Base-by-base conservation (phyloP, 2,329 filamentous ascomycete genomes). In the Arthrocladium fulminans region DNA sequence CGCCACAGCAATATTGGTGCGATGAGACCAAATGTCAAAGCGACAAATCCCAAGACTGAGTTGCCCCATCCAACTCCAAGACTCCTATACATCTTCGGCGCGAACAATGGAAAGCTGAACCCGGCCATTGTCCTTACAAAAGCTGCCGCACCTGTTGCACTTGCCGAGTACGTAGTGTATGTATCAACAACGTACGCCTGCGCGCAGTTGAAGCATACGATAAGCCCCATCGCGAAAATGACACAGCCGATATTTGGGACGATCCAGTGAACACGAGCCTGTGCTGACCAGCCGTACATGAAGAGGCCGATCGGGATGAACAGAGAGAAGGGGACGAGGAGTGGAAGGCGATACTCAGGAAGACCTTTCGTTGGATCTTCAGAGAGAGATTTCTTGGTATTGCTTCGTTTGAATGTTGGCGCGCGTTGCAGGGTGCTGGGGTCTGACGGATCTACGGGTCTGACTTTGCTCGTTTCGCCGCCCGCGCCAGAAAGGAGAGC, bases 341-440 rank as follows among this genome's bases (percentile, higher is more conserved):
- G 65, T 0, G 79, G 79, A 0, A 81, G 66, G 17, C 81, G 76
- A 55, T 75, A 79, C 54, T 85, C 81, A 0, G 81, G 80, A 34
- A 53, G 32, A 46, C 51, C 15, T 34, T 45, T 20, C 3, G 30
- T 47, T 22, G 45, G 34, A 19, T 47, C 45, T 7, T 47, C 10
- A 13, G 40, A 27, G 20, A 43, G 10, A 9, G 40, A 43, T 35
- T 35, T 35, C 7, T 35, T 35, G 32, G 32, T n/a, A 5, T 7
- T 15, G 13, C 32, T 35, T 9, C 32, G 32, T 35, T 35, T 7
- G 32, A 35, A 7, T 7, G 32, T 35, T 35, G 32, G 32, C 10
- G 5, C 17, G 32, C 27, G 27, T 29, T 29, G 27, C 27, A 29
- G 7, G 27, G 13, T 13, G 7, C 7, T 29, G 27, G 27, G 27